Base-by-base conservation (phyloP, 352 stramenopile genomes). In the Pythium aquatile region DNA sequence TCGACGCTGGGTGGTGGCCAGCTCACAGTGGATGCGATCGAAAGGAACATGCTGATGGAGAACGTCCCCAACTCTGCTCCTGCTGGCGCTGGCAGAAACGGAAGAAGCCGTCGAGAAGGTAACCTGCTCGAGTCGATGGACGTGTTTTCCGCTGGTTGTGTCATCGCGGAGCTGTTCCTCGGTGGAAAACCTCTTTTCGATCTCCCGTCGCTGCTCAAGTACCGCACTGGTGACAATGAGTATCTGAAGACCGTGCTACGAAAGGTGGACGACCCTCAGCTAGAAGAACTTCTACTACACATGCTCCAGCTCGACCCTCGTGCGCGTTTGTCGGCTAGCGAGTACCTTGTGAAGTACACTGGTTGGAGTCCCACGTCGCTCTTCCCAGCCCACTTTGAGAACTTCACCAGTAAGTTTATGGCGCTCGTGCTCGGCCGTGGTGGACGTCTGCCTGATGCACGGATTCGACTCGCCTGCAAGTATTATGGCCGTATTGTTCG, bases 141-240 rank as follows among this genome's bases (percentile, higher is more conserved):
- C 78, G 95, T 99, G 52, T 99, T 99, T 77, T 98, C 96, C 42
- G 82, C 96, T 10, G 97, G 97, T 10, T 99, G 98, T 76, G 93
- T 99, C 4, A 98, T 99, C 42, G 96, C 97, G 11, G 97, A 99
- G 78, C 59, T 97, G 16, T 98, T 98, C 68, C 75, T 99, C 16
- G 97, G 97, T 66, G 97, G 96, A 20, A 98, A 98, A 59, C 87
- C 91, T 37, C 83, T 98, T 14, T 90, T 99, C 49, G 97, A 99
- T 74, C 75, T 99, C 4, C 88, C 92, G 24, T 88, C 83, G n/a
- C 65, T 98, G 14, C 72, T 98, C 14, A 90, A 90, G 44, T 96
- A 96, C 56, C 85, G 87, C 24, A 94, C 83, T 5, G 87, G 87
- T 5, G 72, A 91, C 65, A 79, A 76, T 7, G 88, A 90, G 4